Percentiles rank a stretch among this genome's conserved stretches.
phyloP scores from a whole-genome alignment of 768 basidiomycete species.

The Agaricus blazei region DNA sequence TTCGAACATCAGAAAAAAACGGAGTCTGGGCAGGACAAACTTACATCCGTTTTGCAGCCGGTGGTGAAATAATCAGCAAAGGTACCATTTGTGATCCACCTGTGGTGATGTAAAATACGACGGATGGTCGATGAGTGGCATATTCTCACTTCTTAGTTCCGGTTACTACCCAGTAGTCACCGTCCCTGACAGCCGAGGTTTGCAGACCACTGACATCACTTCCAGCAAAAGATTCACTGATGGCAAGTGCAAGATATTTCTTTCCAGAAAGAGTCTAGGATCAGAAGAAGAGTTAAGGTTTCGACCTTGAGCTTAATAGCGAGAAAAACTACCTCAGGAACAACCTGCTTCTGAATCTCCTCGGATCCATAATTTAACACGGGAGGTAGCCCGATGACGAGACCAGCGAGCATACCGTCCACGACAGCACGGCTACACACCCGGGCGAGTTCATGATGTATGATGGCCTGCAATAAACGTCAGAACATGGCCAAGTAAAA shows the following conservation, averaged over 20 bases:
- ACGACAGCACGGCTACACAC: constrained; percentile 84
- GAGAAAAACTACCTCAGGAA: constrained; percentile 51
- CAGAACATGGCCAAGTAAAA: neutral
- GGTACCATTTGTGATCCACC: constrained; percentile 88
- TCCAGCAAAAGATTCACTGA: constrained; percentile 91
- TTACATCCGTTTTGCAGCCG: constrained; percentile 64
- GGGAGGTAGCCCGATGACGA: constrained; percentile 86
- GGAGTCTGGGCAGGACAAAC: neutral
- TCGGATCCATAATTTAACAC: constrained; percentile 83
- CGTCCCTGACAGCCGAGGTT: constrained; percentile 83
- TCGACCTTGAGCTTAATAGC: neutral
- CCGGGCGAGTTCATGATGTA: constrained; percentile 78
- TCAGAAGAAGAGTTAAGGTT: no score
- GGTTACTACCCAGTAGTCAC: constrained; percentile 81
- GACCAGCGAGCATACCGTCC: constrained; percentile 78
- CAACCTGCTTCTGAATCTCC: constrained; percentile 62
- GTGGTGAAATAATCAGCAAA: constrained; percentile 86
- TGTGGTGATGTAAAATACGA: constrained; percentile 17
- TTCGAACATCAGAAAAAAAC: neutral
- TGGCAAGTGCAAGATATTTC: constrained; percentile 86
- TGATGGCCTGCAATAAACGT: constrained; percentile 47
- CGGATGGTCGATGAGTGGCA: neutral
- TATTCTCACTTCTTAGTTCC: constrained; percentile 85
- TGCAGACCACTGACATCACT: constrained; percentile 81
- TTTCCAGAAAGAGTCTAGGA: constrained; percentile 53